Evolutionary conservation across 495 filamentous ascomycete genomes (phyloP).

Genomic region (Aspergillus diversus): DNA sequence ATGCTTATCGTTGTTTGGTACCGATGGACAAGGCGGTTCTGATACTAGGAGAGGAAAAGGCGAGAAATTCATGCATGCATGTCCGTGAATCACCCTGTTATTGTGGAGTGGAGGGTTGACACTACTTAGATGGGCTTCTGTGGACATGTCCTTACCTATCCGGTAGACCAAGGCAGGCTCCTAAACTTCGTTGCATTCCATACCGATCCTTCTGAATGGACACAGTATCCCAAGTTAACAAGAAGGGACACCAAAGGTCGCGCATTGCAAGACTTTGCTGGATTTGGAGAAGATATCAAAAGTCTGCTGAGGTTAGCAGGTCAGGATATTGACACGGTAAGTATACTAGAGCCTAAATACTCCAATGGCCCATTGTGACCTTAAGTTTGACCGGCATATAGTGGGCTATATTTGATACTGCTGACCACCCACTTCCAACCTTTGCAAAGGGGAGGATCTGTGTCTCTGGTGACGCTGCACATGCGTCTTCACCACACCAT

Average conservation of each 20-base stretch:
- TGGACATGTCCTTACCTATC: slow-evolving; percentile 49
- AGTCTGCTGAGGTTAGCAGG: no score
- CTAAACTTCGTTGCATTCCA: slow-evolving; percentile 50
- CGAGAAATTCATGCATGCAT: slow-evolving; percentile 32
- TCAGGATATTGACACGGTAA: no score
- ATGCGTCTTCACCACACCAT: slow-evolving; percentile 45
- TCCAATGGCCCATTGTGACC: no score
- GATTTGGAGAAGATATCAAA: no score
- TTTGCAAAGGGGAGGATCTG: slow-evolving; percentile 44
- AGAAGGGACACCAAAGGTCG: slow-evolving; percentile 26
- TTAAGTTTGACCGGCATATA: no score
- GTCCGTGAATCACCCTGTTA: slow-evolving; percentile 41
- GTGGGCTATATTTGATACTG: slow-evolving; percentile 60
- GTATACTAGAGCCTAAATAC: no score
- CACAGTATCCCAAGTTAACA: slow-evolving; percentile 22
- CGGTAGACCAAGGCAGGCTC: slow-evolving; percentile 36
- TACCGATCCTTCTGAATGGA: slow-evolving; percentile 41
- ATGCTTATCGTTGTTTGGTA: slow-evolving; percentile 17
- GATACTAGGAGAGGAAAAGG: slow-evolving; percentile 17
- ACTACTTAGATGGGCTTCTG: no score
- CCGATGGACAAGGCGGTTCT: slow-evolving; percentile 13
- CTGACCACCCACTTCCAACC: slow-evolving; percentile 41
- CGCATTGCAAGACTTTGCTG: slow-evolving; percentile 27
- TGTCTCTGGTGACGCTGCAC: slow-evolving; percentile 53
- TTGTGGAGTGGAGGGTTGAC: no score